Evolutionary conservation across 208 protist species (phyloP).

Genomic region (Crithidia bombi): DNA sequence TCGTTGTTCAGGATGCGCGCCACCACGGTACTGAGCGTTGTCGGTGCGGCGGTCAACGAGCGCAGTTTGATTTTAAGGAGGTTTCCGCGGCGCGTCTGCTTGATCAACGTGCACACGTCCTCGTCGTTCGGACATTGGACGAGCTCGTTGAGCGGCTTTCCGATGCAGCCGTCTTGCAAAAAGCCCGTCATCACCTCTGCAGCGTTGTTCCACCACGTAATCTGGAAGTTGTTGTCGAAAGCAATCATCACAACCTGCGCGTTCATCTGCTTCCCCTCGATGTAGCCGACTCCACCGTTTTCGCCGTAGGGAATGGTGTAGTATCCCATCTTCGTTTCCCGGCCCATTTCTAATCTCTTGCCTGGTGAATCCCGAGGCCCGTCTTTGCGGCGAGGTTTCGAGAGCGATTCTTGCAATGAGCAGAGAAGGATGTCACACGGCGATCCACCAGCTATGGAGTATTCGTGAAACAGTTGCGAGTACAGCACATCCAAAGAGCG

Average conservation of each 20-base stretch:
- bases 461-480: constrained; percentile 51
- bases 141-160: constrained; percentile 84
- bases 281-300: constrained; percentile 68
- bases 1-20: constrained; percentile 64
- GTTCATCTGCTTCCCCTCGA: constrained; percentile 84
- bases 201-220: constrained; percentile 88
- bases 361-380: constrained; percentile 21
- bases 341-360: constrained; percentile 39
- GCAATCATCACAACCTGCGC: constrained; percentile 90
- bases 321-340: constrained; percentile 69
- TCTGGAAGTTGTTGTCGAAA: constrained; percentile 76
- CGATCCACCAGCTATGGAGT: constrained; percentile 43
- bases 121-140: constrained; percentile 64
- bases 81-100: constrained; percentile 39
- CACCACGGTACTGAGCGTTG: constrained; percentile 78
- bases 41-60: constrained; percentile 74
- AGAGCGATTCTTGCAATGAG: constrained; percentile 20
- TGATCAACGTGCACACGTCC: constrained; percentile 53
- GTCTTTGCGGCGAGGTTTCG: constrained; percentile 25
- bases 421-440: constrained; percentile 36
- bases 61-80: constrained; percentile 82
- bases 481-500: constrained; percentile 62
- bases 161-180: constrained; percentile 76
- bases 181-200: constrained; percentile 90
- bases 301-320: constrained; percentile 79